These are phyloP conservation scores for Senecio squalidus DNA, from an alignment of 140 eudicot genomes.

Conservation along the genomic window DNA sequence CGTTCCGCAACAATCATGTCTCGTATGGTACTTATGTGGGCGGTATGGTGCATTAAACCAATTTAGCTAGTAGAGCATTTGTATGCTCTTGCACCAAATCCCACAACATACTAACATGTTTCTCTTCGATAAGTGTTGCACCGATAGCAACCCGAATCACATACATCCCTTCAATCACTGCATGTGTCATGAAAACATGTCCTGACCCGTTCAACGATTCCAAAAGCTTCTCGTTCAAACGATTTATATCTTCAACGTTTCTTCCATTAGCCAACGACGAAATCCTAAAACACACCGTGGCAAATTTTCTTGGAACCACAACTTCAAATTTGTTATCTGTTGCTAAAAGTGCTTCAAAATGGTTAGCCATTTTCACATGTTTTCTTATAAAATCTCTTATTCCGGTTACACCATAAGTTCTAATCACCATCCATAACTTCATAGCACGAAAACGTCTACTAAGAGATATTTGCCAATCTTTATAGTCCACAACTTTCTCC, in stretches of 20 bases:
- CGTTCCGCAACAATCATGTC: too few species aligned
- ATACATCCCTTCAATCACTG: constrained; percentile 27
- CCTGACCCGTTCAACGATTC: constrained; percentile 31
- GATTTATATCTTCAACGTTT: constrained; percentile 23
- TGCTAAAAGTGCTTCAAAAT: constrained; percentile 23
- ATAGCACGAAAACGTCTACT: constrained; percentile 39
- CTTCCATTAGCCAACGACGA: neutral
- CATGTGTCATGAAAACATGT: constrained; percentile 31
- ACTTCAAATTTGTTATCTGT: constrained; percentile 21
- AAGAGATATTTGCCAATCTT: constrained; percentile 43
- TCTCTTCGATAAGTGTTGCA: constrained; percentile 22
- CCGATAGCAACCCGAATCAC: constrained; percentile 37
- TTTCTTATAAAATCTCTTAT: constrained; percentile 9
- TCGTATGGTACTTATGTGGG: too few species aligned
- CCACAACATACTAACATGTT: constrained; percentile 16
- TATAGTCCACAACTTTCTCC: constrained; percentile 38
- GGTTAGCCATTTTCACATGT: constrained; percentile 35
- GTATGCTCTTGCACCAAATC: constrained; percentile 1
- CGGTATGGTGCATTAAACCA: too few species aligned
- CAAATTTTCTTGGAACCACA: constrained; percentile 26
- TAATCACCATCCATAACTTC: constrained; percentile 39
- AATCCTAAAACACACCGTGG: constrained; percentile 33
- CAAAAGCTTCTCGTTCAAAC: constrained; percentile 15
- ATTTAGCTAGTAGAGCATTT: neutral
- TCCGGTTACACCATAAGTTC: constrained; percentile 33